Evolutionary conservation across 495 filamentous ascomycete genomes (phyloP).

Genomic region (Aspergillus mulundensis): DNA sequence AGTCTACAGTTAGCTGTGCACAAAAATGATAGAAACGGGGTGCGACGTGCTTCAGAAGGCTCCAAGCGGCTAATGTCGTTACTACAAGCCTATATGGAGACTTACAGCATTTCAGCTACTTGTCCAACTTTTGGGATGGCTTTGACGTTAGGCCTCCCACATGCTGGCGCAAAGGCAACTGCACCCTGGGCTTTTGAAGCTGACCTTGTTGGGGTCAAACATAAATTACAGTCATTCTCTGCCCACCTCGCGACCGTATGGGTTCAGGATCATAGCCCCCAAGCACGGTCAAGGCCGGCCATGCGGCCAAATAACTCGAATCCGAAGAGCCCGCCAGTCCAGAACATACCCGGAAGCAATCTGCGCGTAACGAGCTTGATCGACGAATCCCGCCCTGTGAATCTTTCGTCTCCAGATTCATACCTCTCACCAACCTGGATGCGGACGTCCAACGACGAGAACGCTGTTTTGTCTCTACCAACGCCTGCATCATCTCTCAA

Average conservation of each 20-base stretch:
- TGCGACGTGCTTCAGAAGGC: conserved; percentile 28
- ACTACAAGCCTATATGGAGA: conserved; percentile 36
- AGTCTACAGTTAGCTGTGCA: conserved; percentile 29
- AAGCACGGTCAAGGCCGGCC: not conserved
- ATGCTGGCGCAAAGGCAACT: not conserved
- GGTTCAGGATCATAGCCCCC: conserved; percentile 1
- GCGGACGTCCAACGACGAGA: conserved; percentile 29
- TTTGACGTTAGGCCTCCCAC: conserved; percentile 24
- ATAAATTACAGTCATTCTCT: conserved; percentile 28
- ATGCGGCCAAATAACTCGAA: conserved; percentile 10
- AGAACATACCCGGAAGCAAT: not conserved
- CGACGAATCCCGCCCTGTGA: conserved; percentile 9
- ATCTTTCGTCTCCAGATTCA: conserved; percentile 19
- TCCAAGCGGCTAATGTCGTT: conserved; percentile 31
- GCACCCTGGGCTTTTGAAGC: conserved; percentile 19
- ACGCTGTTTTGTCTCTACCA: conserved; percentile 23
- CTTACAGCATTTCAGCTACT: conserved; percentile 36
- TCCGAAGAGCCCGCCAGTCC: not conserved
- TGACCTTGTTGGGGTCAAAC: conserved; percentile 25
- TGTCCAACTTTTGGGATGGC: conserved; percentile 35
- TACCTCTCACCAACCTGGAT: conserved; percentile 33
- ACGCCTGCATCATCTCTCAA: conserved; percentile 34
- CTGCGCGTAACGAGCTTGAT: conserved; percentile 2
- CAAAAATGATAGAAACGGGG: conserved; percentile 24
- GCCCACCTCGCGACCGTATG: conserved; percentile 35